phyloP scores from a whole-genome alignment of 306 rosid species.

The Cicer arietinum region DNA sequence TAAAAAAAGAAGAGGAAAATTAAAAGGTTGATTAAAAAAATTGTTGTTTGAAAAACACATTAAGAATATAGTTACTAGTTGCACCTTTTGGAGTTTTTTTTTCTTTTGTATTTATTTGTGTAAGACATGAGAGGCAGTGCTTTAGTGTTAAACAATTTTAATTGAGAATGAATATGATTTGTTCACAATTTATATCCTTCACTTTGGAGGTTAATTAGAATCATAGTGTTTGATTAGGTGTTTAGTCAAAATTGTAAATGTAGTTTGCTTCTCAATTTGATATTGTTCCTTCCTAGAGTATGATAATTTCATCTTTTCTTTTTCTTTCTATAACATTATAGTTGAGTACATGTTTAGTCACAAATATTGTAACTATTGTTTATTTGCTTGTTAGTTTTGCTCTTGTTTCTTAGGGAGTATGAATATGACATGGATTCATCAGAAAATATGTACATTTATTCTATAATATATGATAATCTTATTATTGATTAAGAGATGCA shows the following conservation, averaged over 20 bases:
- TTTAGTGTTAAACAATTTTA: conserved; percentile 42
- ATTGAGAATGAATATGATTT: conserved; percentile 41
- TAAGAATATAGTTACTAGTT: conserved; percentile 40
- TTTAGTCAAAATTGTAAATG: conserved; percentile 43
- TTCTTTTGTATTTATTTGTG: conserved; percentile 27
- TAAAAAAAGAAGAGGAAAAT: conserved; percentile 37
- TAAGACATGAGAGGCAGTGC: conserved; percentile 38
- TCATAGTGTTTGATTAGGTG: conserved; percentile 14
- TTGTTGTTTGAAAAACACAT: conserved; percentile 24
- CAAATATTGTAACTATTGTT: conserved; percentile 38
- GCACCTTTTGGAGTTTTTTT: conserved; percentile 38
- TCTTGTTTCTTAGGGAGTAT: not conserved
- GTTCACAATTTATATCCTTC: conserved; percentile 36
- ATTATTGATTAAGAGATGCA: no score
- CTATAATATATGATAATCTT: no score
- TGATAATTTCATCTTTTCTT: no score
- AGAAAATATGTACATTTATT: no score
- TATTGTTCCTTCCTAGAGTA: not conserved
- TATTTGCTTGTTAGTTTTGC: not conserved
- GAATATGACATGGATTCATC: no score
- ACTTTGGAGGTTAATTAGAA: conserved; percentile 36
- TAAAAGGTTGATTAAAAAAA: conserved; percentile 24
- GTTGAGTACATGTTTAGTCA: conserved; percentile 22
- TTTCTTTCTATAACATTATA: no score
- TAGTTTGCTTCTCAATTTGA: conserved; percentile 33